A percentile compares a stretch with the other conserved stretches of the same genome.
These are phyloP conservation scores for Cystobasidium tubakii DNA, from an alignment of 768 basidiomycete species.

Conservation along the genomic window DNA sequence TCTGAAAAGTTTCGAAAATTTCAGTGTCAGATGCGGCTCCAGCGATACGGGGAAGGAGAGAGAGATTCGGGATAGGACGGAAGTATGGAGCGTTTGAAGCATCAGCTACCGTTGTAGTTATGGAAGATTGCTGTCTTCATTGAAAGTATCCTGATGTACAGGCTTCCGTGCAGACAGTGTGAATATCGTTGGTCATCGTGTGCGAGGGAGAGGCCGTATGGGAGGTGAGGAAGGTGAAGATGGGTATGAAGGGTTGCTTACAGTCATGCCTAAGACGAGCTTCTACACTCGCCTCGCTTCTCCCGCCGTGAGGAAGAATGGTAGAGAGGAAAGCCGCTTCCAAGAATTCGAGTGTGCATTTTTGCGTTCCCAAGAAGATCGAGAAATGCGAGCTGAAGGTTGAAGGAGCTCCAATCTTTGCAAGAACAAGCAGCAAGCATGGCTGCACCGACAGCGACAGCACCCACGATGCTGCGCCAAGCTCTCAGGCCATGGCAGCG, in stretches of 20 bases:
- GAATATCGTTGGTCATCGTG: conserved; percentile 36
- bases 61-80: neutral
- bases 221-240: neutral
- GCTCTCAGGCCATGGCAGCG: neutral
- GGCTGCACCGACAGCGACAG: neutral
- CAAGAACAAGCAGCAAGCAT: neutral
- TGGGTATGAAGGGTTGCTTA: neutral
- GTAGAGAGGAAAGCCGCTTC: neutral
- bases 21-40: neutral
- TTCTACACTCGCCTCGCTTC: neutral
- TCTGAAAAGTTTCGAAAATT: neutral
- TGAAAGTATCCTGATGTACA: neutral
- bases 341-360: neutral
- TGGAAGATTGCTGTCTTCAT: conserved; percentile 30
- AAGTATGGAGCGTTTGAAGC: no score
- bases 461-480: neutral
- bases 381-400: neutral
- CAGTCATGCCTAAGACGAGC: neutral
- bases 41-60: neutral
- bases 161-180: conserved; percentile 35
- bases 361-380: neutral
- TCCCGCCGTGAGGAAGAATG: conserved; percentile 7
- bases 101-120: conserved; percentile 39
- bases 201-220: neutral
- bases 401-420: neutral